Conservation (phyloP, 1,139 yeast genomes). For the Pichia sp. region DNA sequence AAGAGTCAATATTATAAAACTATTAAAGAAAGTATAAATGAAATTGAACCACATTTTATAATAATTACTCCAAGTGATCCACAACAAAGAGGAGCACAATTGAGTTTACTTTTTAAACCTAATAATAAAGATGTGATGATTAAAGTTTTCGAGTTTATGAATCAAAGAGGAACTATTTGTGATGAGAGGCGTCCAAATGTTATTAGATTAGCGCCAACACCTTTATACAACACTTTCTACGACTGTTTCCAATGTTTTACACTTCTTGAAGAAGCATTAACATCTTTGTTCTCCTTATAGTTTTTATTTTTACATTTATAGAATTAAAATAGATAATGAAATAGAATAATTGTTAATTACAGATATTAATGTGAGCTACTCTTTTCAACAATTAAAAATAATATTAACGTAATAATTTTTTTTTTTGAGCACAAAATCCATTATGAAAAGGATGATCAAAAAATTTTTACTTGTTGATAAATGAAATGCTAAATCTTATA, state of each 20-base stretch:
- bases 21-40: constrained; percentile 21
- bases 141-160: constrained; percentile 44
- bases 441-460: too few species aligned
- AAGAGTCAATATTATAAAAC: constrained; percentile 40
- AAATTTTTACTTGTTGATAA: too few species aligned
- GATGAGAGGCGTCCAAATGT: constrained; percentile 91
- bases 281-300: neutral
- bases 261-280: constrained; percentile 35
- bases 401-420: too few species aligned
- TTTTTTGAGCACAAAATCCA: too few species aligned
- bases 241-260: constrained; percentile 50
- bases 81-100: constrained; percentile 69
- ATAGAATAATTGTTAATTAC: neutral
- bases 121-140: constrained; percentile 55
- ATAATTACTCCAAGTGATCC: constrained; percentile 66
- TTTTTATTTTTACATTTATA: neutral
- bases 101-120: constrained; percentile 65
- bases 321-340: neutral
- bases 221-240: constrained; percentile 70
- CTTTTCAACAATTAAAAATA: too few species aligned
- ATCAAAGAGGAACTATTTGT: constrained; percentile 59
- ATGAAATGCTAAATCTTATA: too few species aligned
- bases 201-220: constrained; percentile 76
- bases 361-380: neutral
- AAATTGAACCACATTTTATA: constrained; percentile 41